Evolutionary conservation across 306 rosid species (phyloP).

Genomic region (Coriaria nepalensis): DNA sequence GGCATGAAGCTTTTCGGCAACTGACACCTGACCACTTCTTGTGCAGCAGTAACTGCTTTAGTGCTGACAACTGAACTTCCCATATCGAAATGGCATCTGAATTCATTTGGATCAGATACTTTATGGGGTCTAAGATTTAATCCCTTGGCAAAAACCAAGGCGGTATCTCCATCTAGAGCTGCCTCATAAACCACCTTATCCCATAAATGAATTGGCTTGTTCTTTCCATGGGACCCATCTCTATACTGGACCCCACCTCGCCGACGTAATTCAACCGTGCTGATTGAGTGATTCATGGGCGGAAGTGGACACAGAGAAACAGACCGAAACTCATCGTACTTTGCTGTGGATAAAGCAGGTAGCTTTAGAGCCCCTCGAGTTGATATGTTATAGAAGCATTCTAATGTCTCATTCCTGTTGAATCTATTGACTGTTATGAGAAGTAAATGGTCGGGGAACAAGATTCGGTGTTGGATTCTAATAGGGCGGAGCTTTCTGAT

Average conservation of each 20-base stretch:
- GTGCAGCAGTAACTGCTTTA: conserved; percentile 59
- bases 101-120: conserved; percentile 57
- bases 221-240: conserved; percentile 18
- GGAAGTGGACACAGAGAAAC: conserved; percentile 65
- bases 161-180: conserved; percentile 51
- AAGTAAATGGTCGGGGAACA: conserved; percentile 61
- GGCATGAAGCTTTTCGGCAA: conserved; percentile 40
- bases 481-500: conserved; percentile 9
- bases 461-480: conserved; percentile 39
- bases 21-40: conserved; percentile 70
- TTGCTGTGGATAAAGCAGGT: conserved; percentile 43
- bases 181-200: conserved; percentile 72
- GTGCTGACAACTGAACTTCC: conserved; percentile 27
- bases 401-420: conserved; percentile 14
- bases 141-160: conserved; percentile 71
- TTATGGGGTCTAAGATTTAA: conserved; percentile 69
- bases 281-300: conserved; percentile 22
- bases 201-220: conserved; percentile 37
- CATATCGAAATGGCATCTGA: conserved; percentile 57
- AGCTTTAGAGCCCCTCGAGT: conserved; percentile 12
- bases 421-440: conserved; percentile 21
- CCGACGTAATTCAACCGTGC: conserved; percentile 39
- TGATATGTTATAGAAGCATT: conserved; percentile 45
- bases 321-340: conserved; percentile 49
- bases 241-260: conserved; percentile 23